Base-by-base conservation (phyloP, 371 early-diverging fungal species). In the Vairimorpha ceranae region DNA sequence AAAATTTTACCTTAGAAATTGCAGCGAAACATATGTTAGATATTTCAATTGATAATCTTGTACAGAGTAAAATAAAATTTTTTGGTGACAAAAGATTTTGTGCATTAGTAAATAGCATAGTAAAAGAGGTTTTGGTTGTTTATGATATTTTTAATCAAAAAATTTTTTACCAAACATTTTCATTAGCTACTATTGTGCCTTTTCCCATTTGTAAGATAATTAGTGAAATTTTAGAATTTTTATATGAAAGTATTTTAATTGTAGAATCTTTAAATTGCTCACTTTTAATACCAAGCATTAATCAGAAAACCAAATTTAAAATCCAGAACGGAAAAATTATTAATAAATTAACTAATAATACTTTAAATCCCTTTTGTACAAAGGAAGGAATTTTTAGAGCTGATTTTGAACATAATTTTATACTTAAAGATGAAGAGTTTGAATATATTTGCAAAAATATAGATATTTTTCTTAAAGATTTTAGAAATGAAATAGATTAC, bases 81-180 rank as follows among this genome's bases (percentile, higher is more conserved):
- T 15, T n/a, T n/a, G 97, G 97, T 0, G 77, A 86, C 2, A 93
- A 94, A 77, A 86, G 90, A 48, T 98, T 98, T 3, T 93, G 95
- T 78, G 88, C 86, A n/a, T 85, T 99, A 58, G 94, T 97, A 10
- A 92, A 93, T 65, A 97, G 97, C 82, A 96, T 97, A 17, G 99
- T 97, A 29, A 96, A 97, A 61, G 99, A 99, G 87, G 97, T 97
- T 3, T 95, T 99, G 0, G 97, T 97, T 0, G 97, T 97, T 0
- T 97, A 96, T 82, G 94, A 94, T 75, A 86, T 99, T 0, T 97
- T 95, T 82, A 93, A 94, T 90, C 96, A 97, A 86, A 96, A 96
- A 82, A 96, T 99, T 10, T 91, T 96, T 83, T 93, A 96, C 7
- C 97, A 97, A 79, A 93, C 95, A 58, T 99, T 96, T 80, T 97